Evolutionary conservation across 2,329 filamentous ascomycete genomes (phyloP).

Genomic region (Cladosporium sp.): DNA sequence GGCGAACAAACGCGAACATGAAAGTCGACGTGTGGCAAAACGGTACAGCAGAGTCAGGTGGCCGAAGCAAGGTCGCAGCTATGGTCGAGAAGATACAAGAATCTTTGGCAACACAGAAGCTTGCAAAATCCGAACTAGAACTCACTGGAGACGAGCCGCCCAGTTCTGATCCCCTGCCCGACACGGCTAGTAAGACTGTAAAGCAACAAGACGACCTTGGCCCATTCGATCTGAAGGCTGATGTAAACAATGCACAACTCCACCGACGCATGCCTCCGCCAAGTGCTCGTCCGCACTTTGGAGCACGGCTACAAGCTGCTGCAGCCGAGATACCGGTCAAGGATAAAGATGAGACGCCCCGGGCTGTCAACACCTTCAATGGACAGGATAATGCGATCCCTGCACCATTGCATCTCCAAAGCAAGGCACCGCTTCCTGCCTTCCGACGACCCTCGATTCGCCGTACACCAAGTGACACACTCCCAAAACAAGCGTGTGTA

Average conservation of each 20-base stretch:
- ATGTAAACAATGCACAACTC: neutral
- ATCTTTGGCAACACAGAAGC: conserved; percentile 42
- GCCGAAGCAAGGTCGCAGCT: conserved; percentile 38
- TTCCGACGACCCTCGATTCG: conserved; percentile 37
- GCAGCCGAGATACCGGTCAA: neutral
- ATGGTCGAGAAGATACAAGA: conserved; percentile 51
- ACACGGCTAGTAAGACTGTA: conserved; percentile 27
- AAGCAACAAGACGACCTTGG: neutral
- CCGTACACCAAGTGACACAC: conserved; percentile 25
- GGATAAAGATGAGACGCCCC: neutral
- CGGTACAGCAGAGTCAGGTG: conserved; percentile 34
- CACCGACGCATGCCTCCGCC: neutral
- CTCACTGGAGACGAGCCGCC: conserved; percentile 40
- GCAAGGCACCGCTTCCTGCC: conserved; percentile 37
- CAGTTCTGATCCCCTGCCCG: conserved; percentile 52
- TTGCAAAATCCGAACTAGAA: conserved; percentile 25
- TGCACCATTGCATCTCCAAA: conserved; percentile 35
- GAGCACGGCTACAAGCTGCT: neutral
- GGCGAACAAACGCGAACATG: conserved; percentile 39
- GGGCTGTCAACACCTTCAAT: neutral
- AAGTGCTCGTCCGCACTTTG: conserved; percentile 5
- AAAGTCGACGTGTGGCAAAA: conserved; percentile 42
- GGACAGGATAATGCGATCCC: conserved; percentile 5
- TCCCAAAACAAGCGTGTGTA: conserved; percentile 3
- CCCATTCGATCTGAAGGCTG: neutral